Base-by-base conservation (phyloP, 106 monocot genomes). In the Gastrodia elata region DNA sequence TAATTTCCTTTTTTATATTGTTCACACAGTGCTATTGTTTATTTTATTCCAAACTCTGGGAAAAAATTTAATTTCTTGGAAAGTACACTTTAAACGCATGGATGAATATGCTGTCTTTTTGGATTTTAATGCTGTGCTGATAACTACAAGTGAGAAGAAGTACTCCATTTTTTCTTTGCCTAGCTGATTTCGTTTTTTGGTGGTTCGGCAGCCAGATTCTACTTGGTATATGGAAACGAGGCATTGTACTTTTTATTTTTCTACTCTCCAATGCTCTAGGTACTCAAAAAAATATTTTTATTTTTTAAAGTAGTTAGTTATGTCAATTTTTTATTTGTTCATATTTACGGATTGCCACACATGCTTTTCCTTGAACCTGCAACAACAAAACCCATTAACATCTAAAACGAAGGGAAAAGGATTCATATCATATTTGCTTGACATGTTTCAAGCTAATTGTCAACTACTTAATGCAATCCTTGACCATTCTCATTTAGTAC, bases 211-310 rank as follows among this genome's bases (percentile, higher is more conserved):
- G 40, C 40, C 42, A 40, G 70, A 70, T 70, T 39, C 42, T 42
- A 27, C 70, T 39, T 70, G 25, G 25, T 26, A n/a, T 42, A 70
- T 70, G 70, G 70, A 42, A 42, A 70, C 25, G 70, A 70, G 38
- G 70, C 70, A 70, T 70, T 41, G 18, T 70, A 34, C 42, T 70
- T 41, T 41, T 70, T 70, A 0, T 30, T 67, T 67, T 67, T 37
- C 33, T 67, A 37, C 13, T 37, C 35, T 22, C 67, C 34, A 14
- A 42, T 42, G 25, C 41, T 25, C 27, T 37, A 70, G 70, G 70
- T 70, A 70, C 38, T 38, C n/a, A 39, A 68, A 52, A n/a, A 22
- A n/a, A 52, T 22, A 18, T 67, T 67, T 26, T 37, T 38, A 20
- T 68, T 38, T 35, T 68, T 68, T 0, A 24, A 68, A n/a, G 68